Conservation (phyloP, 2,329 filamentous ascomycete genomes). For the Xylaria sp. region DNA sequence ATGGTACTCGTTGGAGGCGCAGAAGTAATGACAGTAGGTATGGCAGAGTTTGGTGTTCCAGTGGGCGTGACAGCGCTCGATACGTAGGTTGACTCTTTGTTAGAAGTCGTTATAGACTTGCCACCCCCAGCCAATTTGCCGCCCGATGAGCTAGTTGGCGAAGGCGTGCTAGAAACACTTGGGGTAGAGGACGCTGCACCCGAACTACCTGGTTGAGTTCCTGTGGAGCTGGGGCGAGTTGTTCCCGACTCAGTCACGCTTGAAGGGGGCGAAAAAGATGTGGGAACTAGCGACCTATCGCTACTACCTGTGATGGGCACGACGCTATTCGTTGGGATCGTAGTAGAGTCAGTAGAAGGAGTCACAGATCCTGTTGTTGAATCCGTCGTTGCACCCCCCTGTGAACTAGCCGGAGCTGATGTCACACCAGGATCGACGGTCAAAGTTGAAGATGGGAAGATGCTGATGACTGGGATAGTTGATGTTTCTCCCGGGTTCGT, state of each 20-base stretch:
- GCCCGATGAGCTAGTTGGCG: conserved; percentile 18
- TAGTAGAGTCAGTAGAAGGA: conserved; percentile 25
- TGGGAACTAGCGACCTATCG: not conserved
- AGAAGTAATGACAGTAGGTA: conserved; percentile 58
- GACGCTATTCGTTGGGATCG: conserved; percentile 13
- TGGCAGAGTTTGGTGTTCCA: conserved; percentile 51
- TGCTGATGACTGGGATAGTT: conserved; percentile 40
- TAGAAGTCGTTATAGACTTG: conserved; percentile 13
- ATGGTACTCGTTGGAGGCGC: conserved; percentile 53
- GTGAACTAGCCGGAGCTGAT: conserved; percentile 15
- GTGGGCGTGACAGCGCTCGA: conserved; percentile 50
- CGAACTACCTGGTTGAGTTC: conserved; percentile 14
- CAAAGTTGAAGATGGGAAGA: conserved; percentile 43
- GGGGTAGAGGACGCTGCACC: conserved; percentile 12
- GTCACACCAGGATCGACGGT: conserved; percentile 20
- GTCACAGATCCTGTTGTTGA: conserved; percentile 12
- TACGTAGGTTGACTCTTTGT: conserved; percentile 39
- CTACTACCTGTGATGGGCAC: conserved; percentile 11
- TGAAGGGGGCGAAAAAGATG: conserved; percentile 27
- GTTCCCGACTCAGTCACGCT: conserved; percentile 11
- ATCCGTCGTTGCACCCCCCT: conserved; percentile 6
- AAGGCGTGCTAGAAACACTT: conserved; percentile 12
- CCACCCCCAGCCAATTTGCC: conserved; percentile 19
- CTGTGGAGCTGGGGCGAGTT: not conserved
- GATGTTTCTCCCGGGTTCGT: conserved; percentile 22